Evolutionary conservation across 768 basidiomycete species (phyloP).

Genomic region (Rhizopogon roseolus): DNA sequence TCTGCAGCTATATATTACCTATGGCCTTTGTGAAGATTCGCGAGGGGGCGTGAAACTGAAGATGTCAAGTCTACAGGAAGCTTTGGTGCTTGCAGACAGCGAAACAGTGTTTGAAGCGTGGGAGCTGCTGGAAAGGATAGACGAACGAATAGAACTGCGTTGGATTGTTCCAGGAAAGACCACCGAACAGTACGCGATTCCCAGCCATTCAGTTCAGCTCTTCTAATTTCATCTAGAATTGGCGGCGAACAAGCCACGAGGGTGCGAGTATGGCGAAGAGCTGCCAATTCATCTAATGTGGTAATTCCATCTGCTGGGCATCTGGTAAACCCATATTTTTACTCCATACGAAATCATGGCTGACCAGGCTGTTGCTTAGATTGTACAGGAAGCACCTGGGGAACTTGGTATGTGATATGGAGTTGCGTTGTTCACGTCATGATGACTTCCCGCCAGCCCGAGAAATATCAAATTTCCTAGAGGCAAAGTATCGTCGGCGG

Average conservation of each 20-base stretch:
- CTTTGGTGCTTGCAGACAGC: conserved; percentile 49
- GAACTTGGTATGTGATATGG: conserved; percentile 21
- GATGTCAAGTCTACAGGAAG: conserved; percentile 63
- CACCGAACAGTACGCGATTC: conserved; percentile 6
- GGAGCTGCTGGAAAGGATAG: conserved; percentile 19
- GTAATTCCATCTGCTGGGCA: conserved; percentile 23
- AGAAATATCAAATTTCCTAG: conserved; percentile 21
- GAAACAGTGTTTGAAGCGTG: conserved; percentile 17
- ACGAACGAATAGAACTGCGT: conserved; percentile 18
- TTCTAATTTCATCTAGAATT: conserved; percentile 9
- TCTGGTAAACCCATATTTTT: conserved; percentile 15
- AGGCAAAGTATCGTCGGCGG: conserved; percentile 6
- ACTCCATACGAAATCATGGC: background rate
- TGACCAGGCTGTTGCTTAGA: conserved; percentile 7
- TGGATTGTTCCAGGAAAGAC: conserved; percentile 20
- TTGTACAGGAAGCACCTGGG: conserved; percentile 23
- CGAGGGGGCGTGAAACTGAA: conserved; percentile 50
- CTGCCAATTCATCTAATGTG: conserved; percentile 22
- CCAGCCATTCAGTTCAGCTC: background rate
- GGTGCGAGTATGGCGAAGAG: conserved; percentile 24
- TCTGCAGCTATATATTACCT: conserved; percentile 56
- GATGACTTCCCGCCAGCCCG: conserved; percentile 10
- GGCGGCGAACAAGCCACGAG: conserved; percentile 4
- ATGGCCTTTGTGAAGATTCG: conserved; percentile 37
- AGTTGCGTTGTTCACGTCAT: background rate